Percentiles rank a stretch among this genome's conserved stretches.
Evolutionary conservation across 2,329 filamentous ascomycete genomes (phyloP).

Genomic region (Epichloe amarillans): DNA sequence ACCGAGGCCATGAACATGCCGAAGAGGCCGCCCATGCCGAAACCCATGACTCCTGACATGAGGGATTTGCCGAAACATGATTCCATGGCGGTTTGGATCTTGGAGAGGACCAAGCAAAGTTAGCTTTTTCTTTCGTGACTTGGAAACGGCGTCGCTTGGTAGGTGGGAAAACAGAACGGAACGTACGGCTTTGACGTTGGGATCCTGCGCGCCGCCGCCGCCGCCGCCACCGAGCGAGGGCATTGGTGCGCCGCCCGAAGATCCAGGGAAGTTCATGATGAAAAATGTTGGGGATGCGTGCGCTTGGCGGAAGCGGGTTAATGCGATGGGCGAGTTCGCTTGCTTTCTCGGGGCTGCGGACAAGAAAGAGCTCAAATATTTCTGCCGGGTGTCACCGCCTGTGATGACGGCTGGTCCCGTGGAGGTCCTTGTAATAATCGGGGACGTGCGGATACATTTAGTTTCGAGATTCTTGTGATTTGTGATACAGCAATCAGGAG

Average conservation of each 20-base stretch:
- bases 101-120: neutral
- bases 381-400: slow-evolving; percentile 28
- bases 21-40: slow-evolving; percentile 85
- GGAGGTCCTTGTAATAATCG: too few species aligned
- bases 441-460: too few species aligned
- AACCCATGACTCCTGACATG: slow-evolving; percentile 86
- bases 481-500: too few species aligned
- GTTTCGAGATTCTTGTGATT: too few species aligned
- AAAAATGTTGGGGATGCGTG: neutral
- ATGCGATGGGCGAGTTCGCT: neutral
- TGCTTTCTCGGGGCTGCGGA: too few species aligned
- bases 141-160: neutral
- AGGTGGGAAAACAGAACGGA: slow-evolving; percentile 8
- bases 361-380: slow-evolving; percentile 14
- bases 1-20: slow-evolving; percentile 97
- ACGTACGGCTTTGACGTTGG: slow-evolving; percentile 37
- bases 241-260: slow-evolving; percentile 13
- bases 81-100: slow-evolving; percentile 82
- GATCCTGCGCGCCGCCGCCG: slow-evolving; percentile 30
- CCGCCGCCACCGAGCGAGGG: slow-evolving; percentile 17
- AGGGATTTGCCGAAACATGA: slow-evolving; percentile 80
- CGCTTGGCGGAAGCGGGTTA: neutral
- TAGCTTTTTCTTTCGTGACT: neutral
- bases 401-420: slow-evolving; percentile 1
- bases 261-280: slow-evolving; percentile 26